Base-by-base conservation (phyloP, 768 basidiomycete genomes). In the Termitomyces sp. region DNA sequence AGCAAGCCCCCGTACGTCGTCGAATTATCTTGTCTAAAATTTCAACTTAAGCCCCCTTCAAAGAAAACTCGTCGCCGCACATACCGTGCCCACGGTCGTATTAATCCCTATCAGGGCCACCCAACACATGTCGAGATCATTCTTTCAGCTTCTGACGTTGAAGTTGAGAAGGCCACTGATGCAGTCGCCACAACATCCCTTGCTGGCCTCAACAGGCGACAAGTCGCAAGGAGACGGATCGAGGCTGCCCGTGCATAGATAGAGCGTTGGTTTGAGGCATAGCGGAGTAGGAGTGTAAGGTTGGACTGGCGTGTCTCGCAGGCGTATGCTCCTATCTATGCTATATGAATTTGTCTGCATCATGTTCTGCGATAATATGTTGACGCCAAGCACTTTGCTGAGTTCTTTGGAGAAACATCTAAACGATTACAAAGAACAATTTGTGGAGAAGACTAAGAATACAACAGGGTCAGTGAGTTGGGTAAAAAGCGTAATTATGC, bases 21-120 rank as follows among this genome's bases (percentile, higher is more conserved):
- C n/a, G 39, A 43, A 12, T 25, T 35, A 17, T 23, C 8, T 46
- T 46, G 14, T 34, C 39, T 30, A 5, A 46, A 55, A 51, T 49
- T 35, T 60, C 63, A 12, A 55, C 44, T 32, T 55, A 16, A 39
- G 21, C 37, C 58, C n/a, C 52, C 32, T 32, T 9, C 51, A 37
- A 57, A 93, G 91, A 97, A 97, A 90, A 95, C 92, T 72, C 94
- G 94, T 74, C 93, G 97, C 71, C 93, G 97, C 71, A 99, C 97
- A 63, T 98, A 97, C 85, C 93, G 97, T 76, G 92, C 91, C 44
- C 94, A 95, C 67, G 93, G 93, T 84, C 89, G 93, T 57, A 95
- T 94, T 76, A 99, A 99, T 79, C 96, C 97, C 35, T 98, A 98
- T 85, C 93, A 97, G 75, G 96, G 96, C 42, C 92, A 94, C 76